These are phyloP conservation scores for Chenopodium formosanum DNA, from an alignment of 148 eudicot genomes.

Conservation along the genomic window DNA sequence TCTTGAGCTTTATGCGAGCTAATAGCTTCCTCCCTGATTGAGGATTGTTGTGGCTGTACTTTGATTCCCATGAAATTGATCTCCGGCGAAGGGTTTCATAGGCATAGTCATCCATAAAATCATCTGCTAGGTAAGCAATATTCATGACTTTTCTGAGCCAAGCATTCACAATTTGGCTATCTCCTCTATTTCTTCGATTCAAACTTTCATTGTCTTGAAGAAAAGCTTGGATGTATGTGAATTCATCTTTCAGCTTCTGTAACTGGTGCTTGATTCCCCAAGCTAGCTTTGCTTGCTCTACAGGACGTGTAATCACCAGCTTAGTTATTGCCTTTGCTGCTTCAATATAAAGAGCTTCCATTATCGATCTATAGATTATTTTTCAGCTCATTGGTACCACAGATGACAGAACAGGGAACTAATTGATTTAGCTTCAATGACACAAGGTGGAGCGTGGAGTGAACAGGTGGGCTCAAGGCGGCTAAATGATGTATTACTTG, in stretches of 20 bases:
- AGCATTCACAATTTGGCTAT: background rate
- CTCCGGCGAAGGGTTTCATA: background rate
- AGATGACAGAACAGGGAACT: too few relatives aligned
- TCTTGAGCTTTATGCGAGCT: background rate
- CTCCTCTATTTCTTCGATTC: background rate
- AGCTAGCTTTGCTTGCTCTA: conserved; percentile 20
- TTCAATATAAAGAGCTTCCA: conserved; percentile 16
- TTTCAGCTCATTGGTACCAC: too few relatives aligned
- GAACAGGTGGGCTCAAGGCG: background rate
- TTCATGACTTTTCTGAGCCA: conserved; percentile 19
- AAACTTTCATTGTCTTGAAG: conserved; percentile 9
- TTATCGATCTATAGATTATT: background rate
- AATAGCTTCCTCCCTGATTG: background rate
- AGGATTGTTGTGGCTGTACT: background rate
- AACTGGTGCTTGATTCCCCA: conserved; percentile 14
- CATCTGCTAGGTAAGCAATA: conserved; percentile 16
- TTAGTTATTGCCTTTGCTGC: conserved; percentile 24
- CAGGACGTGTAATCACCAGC: conserved; percentile 12
- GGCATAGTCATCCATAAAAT: conserved; percentile 18
- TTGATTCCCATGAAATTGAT: conserved; percentile 5
- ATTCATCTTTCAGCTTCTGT: conserved; percentile 15
- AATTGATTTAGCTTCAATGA: background rate
- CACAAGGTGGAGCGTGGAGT: background rate
- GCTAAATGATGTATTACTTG: background rate
- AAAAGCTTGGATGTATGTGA: conserved; percentile 19